A percentile compares a stretch with the other conserved stretches of the same genome.
Evolutionary conservation across 345 rosid genomes (phyloP).

Genomic region (Hibiscus mutabilis): DNA sequence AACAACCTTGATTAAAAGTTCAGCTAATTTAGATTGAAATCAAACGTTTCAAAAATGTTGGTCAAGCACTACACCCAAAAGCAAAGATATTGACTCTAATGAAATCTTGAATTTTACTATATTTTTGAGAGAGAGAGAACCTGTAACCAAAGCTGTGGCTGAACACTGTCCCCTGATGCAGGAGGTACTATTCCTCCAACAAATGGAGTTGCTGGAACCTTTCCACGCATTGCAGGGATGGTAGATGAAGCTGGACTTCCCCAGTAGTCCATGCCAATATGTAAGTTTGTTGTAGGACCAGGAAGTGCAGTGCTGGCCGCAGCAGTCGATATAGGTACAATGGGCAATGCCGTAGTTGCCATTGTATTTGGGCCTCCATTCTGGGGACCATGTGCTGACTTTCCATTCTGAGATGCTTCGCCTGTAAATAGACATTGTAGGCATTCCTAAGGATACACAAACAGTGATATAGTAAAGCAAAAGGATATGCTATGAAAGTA

Average conservation of each 20-base stretch:
- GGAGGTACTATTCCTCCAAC: slow-evolving; percentile 57
- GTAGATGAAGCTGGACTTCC: slow-evolving; percentile 59
- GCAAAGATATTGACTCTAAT: not conserved
- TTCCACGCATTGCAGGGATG: slow-evolving; percentile 60
- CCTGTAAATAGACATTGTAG: slow-evolving; percentile 26
- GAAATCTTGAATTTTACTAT: not conserved
- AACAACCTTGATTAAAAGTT: not conserved
- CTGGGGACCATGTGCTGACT: slow-evolving; percentile 51
- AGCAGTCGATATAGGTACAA: slow-evolving; percentile 56
- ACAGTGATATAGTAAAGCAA: not conserved
- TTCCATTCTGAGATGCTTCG: slow-evolving; percentile 74
- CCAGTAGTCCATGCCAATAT: slow-evolving; percentile 99
- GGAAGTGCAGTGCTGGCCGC: slow-evolving; percentile 49
- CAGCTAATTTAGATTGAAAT: not conserved
- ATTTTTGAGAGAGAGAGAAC: slow-evolving; percentile 20
- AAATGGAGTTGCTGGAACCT: slow-evolving; percentile 63
- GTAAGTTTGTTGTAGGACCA: slow-evolving; percentile 85
- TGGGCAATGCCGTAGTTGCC: slow-evolving; percentile 43
- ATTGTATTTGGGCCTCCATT: slow-evolving; percentile 54
- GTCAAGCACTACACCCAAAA: not conserved
- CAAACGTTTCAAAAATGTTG: not conserved
- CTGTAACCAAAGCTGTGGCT: slow-evolving; percentile 86
- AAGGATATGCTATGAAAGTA: not conserved
- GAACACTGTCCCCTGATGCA: slow-evolving; percentile 64
- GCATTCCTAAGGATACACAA: slow-evolving; percentile 3